Base-by-base conservation (phyloP, 768 basidiomycete genomes). In the Krasilnikovozyma curviuscula region DNA sequence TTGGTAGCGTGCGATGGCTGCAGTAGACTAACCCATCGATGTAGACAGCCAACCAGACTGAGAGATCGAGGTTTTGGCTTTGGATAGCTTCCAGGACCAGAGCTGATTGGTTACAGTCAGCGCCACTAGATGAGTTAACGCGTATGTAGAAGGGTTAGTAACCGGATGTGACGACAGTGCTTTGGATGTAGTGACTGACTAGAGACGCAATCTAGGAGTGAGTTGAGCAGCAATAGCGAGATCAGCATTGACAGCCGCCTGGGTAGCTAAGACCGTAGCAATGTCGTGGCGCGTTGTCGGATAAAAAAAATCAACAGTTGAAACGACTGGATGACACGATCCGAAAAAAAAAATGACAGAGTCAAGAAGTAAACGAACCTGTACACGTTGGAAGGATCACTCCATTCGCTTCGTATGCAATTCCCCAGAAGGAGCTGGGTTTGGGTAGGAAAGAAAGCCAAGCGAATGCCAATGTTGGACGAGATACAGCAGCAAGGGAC, bases 41-140 rank as follows among this genome's bases (percentile, higher is more conserved):
- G 60, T 61, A 66, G 24, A 66, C 61, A 31, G 59, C 63, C 3
- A 63, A 50, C 56, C 68, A 86, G 5, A 89, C 81, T 4, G 65
- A 70, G 75, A 93, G 73, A 63, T 91, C 70, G 32, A 85, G 81
- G 65, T 89, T 83, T 30, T 89, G 93, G 51, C 76, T 77, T 57
- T 78, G 71, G 57, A 98, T 86, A 16, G 89, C 91, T 55, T 88
- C 81, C 27, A 97, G 73, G 69, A 68, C 62, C 38, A 69, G 42
- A 9, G 64, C 61, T 3, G 66, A 63, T 42, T 64, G 62, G 52
- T 69, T 50, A 49, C 65, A 67, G 50, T 66, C 56, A 29, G 35
- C 21, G 31, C 38, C 44, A 19, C 44, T 46, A n/a, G 10, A 16
- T 24, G 12, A 27, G 13, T 3, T 10, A 13, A 14, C 7, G 21